These are phyloP conservation scores for Holtermannia corniformis DNA, from an alignment of 768 basidiomycete genomes.

Conservation along the genomic window DNA sequence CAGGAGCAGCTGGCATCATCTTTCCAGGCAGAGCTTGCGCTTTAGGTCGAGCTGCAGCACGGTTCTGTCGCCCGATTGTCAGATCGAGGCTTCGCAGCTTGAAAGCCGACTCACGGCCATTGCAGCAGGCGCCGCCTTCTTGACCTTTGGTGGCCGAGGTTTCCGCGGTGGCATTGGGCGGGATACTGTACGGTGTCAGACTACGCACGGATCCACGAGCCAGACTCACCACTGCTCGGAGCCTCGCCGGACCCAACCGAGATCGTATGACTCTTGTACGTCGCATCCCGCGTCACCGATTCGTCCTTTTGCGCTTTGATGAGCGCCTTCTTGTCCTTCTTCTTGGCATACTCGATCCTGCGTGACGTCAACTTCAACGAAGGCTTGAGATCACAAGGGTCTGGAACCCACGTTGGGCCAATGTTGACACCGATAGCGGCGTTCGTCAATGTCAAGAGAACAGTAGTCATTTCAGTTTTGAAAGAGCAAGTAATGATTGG, in stretches of 20 bases:
- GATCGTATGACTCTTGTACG: slow-evolving; percentile 88
- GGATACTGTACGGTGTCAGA: slow-evolving; percentile 45
- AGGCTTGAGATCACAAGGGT: background rate
- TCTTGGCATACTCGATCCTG: slow-evolving; percentile 85
- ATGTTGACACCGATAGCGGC: slow-evolving; percentile 64
- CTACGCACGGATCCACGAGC: background rate
- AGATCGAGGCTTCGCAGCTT: background rate
- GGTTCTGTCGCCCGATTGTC: slow-evolving; percentile 10
- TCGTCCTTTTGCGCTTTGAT: slow-evolving; percentile 89
- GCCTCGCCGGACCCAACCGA: slow-evolving; percentile 83
- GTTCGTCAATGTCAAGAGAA: slow-evolving; percentile 69
- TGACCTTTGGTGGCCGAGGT: slow-evolving; percentile 80
- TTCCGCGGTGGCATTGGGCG: slow-evolving; percentile 78
- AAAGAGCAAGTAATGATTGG: slow-evolving; percentile 82
- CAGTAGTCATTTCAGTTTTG: slow-evolving; percentile 87
- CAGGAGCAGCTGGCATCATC: slow-evolving; percentile 56
- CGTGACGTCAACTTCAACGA: slow-evolving; percentile 1
- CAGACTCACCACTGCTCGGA: slow-evolving; percentile 50
- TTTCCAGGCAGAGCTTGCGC: slow-evolving; percentile 41
- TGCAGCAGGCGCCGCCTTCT: slow-evolving; percentile 25
- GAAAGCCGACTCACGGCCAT: slow-evolving; percentile 14
- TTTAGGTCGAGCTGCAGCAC: slow-evolving; percentile 44
- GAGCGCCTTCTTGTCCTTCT: slow-evolving; percentile 85
- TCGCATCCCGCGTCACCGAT: slow-evolving; percentile 61
- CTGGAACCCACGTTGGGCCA: slow-evolving; percentile 58